These are phyloP conservation scores for Ichthyophthirius multifiliis DNA, from an alignment of 169 alveolate species.

Conservation along the genomic window DNA sequence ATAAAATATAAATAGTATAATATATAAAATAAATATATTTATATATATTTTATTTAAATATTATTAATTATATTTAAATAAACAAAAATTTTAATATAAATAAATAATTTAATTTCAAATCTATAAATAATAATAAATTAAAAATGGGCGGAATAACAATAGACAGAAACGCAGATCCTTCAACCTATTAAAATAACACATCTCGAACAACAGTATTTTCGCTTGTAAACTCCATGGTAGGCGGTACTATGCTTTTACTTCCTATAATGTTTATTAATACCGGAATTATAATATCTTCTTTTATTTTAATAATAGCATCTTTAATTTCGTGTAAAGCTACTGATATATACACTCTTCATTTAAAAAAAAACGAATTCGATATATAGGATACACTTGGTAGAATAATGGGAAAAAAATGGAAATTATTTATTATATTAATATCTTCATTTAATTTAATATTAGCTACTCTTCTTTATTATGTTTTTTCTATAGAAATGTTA, in stretches of 20 bases:
- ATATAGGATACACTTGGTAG: background rate
- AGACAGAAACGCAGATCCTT: background rate
- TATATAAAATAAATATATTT: too few species aligned
- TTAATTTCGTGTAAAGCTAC: background rate
- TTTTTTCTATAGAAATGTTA: background rate
- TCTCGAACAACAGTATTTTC: background rate
- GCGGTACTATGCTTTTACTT: constrained; percentile 13
- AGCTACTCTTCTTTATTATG: background rate
- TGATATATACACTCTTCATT: background rate
- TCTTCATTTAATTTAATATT: background rate
- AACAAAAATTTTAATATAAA: too few species aligned
- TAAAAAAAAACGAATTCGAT: background rate
- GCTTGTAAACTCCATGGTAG: constrained; percentile 10
- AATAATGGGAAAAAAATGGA: background rate
- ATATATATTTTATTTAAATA: too few species aligned
- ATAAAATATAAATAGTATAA: too few species aligned
- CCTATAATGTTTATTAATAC: background rate
- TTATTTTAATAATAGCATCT: background rate
- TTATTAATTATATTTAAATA: too few species aligned
- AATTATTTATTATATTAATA: background rate
- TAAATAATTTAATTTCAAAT: too few species aligned
- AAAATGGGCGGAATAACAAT: background rate
- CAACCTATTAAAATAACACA: background rate
- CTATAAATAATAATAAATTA: background rate
- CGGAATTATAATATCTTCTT: background rate